These are phyloP conservation scores for Ilyonectria robusta DNA, from an alignment of 2,329 filamentous ascomycete genomes.

Conservation along the genomic window DNA sequence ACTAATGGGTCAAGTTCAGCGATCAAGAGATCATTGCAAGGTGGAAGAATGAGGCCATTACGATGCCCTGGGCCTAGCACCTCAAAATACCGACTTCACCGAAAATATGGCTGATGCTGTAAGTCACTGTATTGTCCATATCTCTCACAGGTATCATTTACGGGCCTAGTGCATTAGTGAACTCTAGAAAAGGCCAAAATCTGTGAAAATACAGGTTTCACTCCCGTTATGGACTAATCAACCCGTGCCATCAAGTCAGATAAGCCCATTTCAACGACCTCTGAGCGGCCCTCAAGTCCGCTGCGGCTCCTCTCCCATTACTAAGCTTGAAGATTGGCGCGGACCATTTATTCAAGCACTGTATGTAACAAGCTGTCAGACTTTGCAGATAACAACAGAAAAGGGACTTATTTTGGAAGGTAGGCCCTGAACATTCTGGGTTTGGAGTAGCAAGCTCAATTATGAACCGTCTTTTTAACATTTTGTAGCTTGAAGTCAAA, in stretches of 20 bases:
- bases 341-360: too few species aligned
- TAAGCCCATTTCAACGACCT: constrained; percentile 34
- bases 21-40: constrained; percentile 38
- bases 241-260: constrained; percentile 52
- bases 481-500: too few species aligned
- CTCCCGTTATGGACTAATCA: constrained; percentile 49
- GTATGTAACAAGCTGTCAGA: too few species aligned
- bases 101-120: constrained; percentile 48
- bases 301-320: constrained; percentile 56
- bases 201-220: constrained; percentile 46
- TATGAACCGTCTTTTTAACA: too few species aligned
- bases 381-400: too few species aligned
- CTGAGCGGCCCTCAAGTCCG: constrained; percentile 54
- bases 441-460: too few species aligned
- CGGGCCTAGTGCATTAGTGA: constrained; percentile 46
- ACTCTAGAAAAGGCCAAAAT: constrained; percentile 47
- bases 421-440: too few species aligned
- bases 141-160: too few species aligned
- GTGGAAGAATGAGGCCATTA: constrained; percentile 47
- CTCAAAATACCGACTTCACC: constrained; percentile 43
- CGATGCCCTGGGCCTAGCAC: constrained; percentile 43
- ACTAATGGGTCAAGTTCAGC: constrained; percentile 49
- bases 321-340: too few species aligned
- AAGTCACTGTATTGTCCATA: constrained; percentile 12
- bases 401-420: too few species aligned